Evolutionary conservation across 495 filamentous ascomycete genomes (phyloP).

Genomic region (Pseudomonodictys pantanalensis): DNA sequence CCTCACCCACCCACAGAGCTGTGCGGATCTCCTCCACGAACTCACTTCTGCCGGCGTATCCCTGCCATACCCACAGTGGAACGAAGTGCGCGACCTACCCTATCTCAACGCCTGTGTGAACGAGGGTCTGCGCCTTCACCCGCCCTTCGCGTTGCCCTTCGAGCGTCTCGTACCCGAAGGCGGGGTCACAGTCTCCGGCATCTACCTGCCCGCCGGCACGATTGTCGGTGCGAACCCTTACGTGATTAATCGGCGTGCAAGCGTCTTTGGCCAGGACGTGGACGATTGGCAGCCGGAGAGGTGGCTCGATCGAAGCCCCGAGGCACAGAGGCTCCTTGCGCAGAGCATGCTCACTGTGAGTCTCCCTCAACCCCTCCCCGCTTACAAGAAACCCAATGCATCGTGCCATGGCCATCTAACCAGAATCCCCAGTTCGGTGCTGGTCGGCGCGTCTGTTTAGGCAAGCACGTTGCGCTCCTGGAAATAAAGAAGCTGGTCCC

Average conservation of each 20-base stretch:
- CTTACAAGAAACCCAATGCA: neutral
- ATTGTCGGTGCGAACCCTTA: slow-evolving; percentile 35
- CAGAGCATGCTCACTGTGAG: neutral
- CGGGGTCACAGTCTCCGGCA: neutral
- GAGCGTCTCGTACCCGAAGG: neutral
- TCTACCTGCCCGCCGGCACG: slow-evolving; percentile 2
- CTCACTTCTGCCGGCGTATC: neutral
- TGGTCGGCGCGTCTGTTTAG: slow-evolving; percentile 34
- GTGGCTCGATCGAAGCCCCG: slow-evolving; percentile 3
- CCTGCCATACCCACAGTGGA: neutral
- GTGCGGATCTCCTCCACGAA: neutral
- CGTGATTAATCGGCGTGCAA: slow-evolving; percentile 27
- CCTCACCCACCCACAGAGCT: neutral
- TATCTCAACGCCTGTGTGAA: slow-evolving; percentile 14
- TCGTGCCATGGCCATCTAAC: slow-evolving; percentile 11
- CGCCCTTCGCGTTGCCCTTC: neutral
- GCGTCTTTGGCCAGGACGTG: slow-evolving; percentile 10
- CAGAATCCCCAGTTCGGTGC: slow-evolving; percentile 27
- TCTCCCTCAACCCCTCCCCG: neutral
- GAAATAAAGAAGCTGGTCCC: slow-evolving; percentile 39
- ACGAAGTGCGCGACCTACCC: neutral
- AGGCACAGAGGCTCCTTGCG: slow-evolving; percentile 18
- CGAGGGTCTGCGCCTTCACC: slow-evolving; percentile 6
- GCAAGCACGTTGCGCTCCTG: slow-evolving; percentile 35
- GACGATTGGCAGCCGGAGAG: slow-evolving; percentile 19